Percentiles rank a stretch among this genome's conserved stretches.
These are phyloP conservation scores for Lodderomyces margitis DNA, from an alignment of 1,139 yeast species.

Conservation along the genomic window DNA sequence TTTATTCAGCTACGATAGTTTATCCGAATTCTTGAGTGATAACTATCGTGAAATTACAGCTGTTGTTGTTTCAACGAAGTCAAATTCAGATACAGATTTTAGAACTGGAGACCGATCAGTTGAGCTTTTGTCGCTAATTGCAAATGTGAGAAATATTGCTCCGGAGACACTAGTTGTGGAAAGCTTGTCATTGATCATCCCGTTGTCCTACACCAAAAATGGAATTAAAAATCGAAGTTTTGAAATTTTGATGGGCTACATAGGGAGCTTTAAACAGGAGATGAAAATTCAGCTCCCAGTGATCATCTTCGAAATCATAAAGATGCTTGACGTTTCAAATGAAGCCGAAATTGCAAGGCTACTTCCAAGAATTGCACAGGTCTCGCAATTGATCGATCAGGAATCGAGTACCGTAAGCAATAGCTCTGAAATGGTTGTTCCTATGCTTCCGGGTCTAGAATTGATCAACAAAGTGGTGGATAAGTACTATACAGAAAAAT, in stretches of 20 bases:
- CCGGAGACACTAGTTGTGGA: constrained; percentile 24
- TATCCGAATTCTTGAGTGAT: constrained; percentile 24
- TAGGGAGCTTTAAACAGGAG: constrained; percentile 17
- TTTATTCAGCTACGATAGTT: constrained; percentile 32
- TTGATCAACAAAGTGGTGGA: constrained; percentile 19
- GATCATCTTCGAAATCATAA: constrained; percentile 27
- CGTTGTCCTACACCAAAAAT: constrained; percentile 44
- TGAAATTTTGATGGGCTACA: constrained; percentile 16
- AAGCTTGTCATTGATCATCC: constrained; percentile 36
- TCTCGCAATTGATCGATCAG: constrained; percentile 11
- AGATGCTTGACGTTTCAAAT: constrained; percentile 39
- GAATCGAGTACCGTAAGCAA: constrained; percentile 9
- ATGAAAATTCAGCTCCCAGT: constrained; percentile 21
- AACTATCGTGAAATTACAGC: constrained; percentile 37
- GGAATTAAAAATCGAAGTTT: constrained; percentile 43
- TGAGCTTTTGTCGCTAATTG: constrained; percentile 10
- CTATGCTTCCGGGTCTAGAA: constrained; percentile 28
- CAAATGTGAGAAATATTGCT: constrained; percentile 16
- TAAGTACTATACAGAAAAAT: constrained; percentile 16
- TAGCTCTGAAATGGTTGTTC: constrained; percentile 15
- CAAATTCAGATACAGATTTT: neutral
- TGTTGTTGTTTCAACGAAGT: constrained; percentile 25
- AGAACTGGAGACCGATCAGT: neutral
- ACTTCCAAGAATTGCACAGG: neutral
- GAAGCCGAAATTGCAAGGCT: constrained; percentile 16